phyloP scores from a whole-genome alignment of 495 filamentous ascomycete genomes.

The Lindgomyces ingoldianus region DNA sequence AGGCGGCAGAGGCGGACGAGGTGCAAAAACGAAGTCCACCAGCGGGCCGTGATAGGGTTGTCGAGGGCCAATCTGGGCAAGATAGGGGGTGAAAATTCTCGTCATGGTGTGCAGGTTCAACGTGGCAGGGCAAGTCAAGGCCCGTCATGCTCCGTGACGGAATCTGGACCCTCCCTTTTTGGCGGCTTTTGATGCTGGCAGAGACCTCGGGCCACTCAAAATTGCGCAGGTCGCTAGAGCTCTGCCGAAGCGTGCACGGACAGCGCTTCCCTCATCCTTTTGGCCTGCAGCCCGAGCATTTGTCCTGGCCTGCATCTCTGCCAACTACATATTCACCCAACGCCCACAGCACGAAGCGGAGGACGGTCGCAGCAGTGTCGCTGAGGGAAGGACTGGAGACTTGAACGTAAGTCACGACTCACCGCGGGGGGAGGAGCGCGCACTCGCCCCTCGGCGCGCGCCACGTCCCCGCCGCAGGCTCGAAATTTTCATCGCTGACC shows the following conservation, averaged over 20 bases:
- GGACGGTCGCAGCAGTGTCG: constrained; percentile 38
- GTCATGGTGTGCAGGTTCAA: not conserved
- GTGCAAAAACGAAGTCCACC: not conserved
- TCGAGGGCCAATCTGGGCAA: not conserved
- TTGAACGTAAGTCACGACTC: constrained; percentile 22
- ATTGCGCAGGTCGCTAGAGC: constrained; percentile 27
- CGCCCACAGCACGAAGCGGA: constrained; percentile 1
- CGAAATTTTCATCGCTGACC: constrained; percentile 16
- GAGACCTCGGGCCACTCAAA: constrained; percentile 19
- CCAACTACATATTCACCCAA: constrained; percentile 3
- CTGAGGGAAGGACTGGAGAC: constrained; percentile 41
- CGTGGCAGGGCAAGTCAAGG: constrained; percentile 12
- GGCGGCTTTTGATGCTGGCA: not conserved
- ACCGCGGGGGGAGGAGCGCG: not conserved
- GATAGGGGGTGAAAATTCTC: not conserved
- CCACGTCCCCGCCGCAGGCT: constrained; percentile 1
- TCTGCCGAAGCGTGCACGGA: constrained; percentile 6
- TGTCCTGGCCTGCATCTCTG: not conserved
- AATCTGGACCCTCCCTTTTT: not conserved
- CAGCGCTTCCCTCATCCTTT: not conserved
- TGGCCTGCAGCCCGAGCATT: constrained; percentile 24
- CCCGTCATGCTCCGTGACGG: constrained; percentile 12
- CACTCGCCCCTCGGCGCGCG: not conserved
- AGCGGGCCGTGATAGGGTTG: constrained; percentile 2
- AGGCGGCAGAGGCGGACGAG: constrained; percentile 18